phyloP scores from a whole-genome alignment of 306 rosid genomes.

The Glycyrrhiza uralensis region DNA sequence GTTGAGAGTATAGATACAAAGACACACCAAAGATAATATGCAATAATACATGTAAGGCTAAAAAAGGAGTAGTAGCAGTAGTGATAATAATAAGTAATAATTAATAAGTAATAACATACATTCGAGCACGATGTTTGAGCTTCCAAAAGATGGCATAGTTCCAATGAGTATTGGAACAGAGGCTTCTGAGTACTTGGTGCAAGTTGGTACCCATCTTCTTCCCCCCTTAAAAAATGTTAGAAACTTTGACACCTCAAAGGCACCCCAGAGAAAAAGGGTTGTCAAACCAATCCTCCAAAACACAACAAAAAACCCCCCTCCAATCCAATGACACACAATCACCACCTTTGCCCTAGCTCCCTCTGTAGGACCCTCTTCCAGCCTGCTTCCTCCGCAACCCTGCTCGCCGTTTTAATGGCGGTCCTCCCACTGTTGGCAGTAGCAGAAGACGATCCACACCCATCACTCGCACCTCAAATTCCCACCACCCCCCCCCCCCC shows the following conservation, averaged over 20 bases:
- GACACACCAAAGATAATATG: neutral
- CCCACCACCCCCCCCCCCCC: conserved; percentile 41
- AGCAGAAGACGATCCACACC: conserved; percentile 75
- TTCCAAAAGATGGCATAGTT: conserved; percentile 96
- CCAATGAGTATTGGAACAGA: conserved; percentile 84
- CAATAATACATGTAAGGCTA: neutral
- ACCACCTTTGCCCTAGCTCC: conserved; percentile 61
- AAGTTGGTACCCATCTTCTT: conserved; percentile 61
- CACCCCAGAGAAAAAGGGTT: conserved; percentile 24
- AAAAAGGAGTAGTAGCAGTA: neutral
- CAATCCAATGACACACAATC: conserved; percentile 23
- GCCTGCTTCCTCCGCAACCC: conserved; percentile 98
- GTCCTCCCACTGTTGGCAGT: conserved; percentile 70
- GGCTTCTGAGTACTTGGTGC: conserved; percentile 66
- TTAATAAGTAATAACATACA: conserved; percentile 61
- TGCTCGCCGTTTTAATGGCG: conserved; percentile 99
- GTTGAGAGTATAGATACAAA: neutral
- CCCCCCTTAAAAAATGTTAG: conserved; percentile 9
- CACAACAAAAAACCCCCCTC: conserved; percentile 31
- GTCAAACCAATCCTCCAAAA: conserved; percentile 19
- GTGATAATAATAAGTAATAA: too few species aligned
- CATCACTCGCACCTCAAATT: conserved; percentile 52
- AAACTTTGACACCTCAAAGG: conserved; percentile 40
- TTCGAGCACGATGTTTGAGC: conserved; percentile 76
- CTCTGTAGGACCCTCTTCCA: conserved; percentile 98